phyloP scores from a whole-genome alignment of 352 stramenopile genomes.

The Globisporangium parvum region DNA sequence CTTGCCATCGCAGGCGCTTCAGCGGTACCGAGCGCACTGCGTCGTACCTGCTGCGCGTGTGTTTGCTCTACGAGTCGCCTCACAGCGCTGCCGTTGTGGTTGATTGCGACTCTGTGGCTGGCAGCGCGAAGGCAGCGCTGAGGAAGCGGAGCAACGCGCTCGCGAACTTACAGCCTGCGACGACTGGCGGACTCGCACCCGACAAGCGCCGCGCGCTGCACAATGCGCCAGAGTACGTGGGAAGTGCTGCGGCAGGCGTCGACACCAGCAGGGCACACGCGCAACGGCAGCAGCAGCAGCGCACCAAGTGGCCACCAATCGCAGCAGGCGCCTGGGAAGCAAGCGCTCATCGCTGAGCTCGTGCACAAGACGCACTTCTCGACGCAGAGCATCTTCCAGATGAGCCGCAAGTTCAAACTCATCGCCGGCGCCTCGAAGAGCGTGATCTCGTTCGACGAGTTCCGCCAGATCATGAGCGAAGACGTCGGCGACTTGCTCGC shows the following conservation, averaged over 20 bases:
- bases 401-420: constrained; percentile 47
- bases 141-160: constrained; percentile 26
- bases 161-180: constrained; percentile 20
- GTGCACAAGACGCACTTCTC: constrained; percentile 31
- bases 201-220: constrained; percentile 15
- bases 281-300: neutral
- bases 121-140: constrained; percentile 19
- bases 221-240: constrained; percentile 14
- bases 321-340: constrained; percentile 19
- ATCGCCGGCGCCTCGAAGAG: constrained; percentile 28
- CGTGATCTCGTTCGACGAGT: constrained; percentile 36
- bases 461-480: constrained; percentile 33
- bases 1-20: constrained; percentile 22
- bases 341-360: constrained; percentile 42
- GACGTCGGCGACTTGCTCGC: constrained; percentile 22
- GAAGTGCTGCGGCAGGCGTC: constrained; percentile 15
- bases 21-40: constrained; percentile 2
- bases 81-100: neutral
- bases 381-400: constrained; percentile 38
- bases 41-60: neutral
- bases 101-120: neutral
- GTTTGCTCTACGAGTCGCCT: neutral
- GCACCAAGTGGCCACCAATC: neutral
- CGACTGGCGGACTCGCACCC: constrained; percentile 4
- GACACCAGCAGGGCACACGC: neutral